Evolutionary conservation across 192 early-diverging fungal species (phyloP), one percentile per base, ranked within the genome.

Genomic region (Backusella luteola): DNA sequence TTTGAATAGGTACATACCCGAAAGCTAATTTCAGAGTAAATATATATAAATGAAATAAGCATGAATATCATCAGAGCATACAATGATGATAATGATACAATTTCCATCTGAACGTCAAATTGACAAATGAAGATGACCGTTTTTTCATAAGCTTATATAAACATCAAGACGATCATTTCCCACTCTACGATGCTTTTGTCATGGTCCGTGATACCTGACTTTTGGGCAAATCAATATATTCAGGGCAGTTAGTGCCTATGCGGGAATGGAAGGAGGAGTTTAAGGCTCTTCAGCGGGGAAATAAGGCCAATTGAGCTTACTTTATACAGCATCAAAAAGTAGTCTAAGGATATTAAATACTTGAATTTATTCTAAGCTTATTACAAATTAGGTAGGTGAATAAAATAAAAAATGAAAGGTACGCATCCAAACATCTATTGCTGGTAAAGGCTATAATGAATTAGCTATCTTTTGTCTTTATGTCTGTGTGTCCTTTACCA

Each of bases 361-460:
- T 63, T 56, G 53, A 56, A 12, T 56, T 56, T 21, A 21, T 56
- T 29, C 4, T 9, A 29, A 63, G 56, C 56, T 63, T 63, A 63
- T 63, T 26, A 63, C 56, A 26, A 63, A 63, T 63, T 63, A 63
- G 56, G 56, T 3, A 63, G 26, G 21, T 11, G 56, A 63, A 63
- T 49, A 49, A 49, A 49, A 49, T 17, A 49, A 49, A 19, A 29
- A 17, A 23, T 42, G n/a, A 21, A 39, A 39, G 23, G 23, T 44
- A 63, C 56, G 26, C 56, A 63, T 46, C 69, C 35, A 74, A 66
- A 63, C 29, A 34, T 49, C 44, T 59, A 74, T 73, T 34, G 39
- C 52, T 29, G 71, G 44, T 49, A 34, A 36, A 34, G 53, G 5
- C 73, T 34, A 52, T 63, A 59, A 36, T 59, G n/a, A 17, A 66